phyloP scores from a whole-genome alignment of 495 filamentous ascomycete species.

The Neurospora hispaniola region DNA sequence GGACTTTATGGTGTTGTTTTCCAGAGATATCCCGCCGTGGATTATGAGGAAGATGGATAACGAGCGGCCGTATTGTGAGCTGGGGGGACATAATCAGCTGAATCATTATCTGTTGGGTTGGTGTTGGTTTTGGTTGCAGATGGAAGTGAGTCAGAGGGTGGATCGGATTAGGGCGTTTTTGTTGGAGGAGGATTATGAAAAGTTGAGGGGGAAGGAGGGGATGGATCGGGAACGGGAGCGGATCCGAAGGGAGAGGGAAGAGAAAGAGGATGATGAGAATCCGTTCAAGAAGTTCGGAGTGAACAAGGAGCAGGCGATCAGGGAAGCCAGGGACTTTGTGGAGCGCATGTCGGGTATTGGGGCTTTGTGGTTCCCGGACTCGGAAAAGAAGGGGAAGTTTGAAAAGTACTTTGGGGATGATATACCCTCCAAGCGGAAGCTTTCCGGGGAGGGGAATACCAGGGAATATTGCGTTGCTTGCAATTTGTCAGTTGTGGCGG shows the following conservation, averaged over 20 bases:
- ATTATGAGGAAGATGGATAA: background rate
- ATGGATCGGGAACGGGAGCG: background rate
- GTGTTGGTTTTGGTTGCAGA: background rate
- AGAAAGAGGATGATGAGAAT: conserved; percentile 3
- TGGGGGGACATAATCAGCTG: background rate
- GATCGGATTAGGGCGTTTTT: background rate
- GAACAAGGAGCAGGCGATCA: background rate
- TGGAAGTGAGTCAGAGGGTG: conserved; percentile 1
- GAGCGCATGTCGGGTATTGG: conserved; percentile 23
- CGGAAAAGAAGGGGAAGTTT: conserved; percentile 16
- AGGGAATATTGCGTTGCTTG: conserved; percentile 31
- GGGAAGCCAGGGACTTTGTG: conserved; percentile 17
- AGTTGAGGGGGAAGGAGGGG: background rate
- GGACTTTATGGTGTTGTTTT: background rate
- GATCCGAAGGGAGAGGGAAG: background rate
- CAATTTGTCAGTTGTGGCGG: conserved; percentile 32
- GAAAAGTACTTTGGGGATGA: conserved; percentile 14
- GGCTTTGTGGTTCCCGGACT: conserved; percentile 16
- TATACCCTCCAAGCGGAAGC: conserved; percentile 10
- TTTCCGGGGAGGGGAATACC: background rate
- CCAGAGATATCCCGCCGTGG: background rate
- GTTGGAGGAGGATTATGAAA: background rate
- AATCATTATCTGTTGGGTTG: background rate
- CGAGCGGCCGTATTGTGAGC: background rate
- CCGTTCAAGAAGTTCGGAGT: conserved; percentile 12